A percentile compares a stretch with the other conserved stretches of the same genome.
phyloP scores from a whole-genome alignment of 495 filamentous ascomycete genomes.

The Neurospora sp. region DNA sequence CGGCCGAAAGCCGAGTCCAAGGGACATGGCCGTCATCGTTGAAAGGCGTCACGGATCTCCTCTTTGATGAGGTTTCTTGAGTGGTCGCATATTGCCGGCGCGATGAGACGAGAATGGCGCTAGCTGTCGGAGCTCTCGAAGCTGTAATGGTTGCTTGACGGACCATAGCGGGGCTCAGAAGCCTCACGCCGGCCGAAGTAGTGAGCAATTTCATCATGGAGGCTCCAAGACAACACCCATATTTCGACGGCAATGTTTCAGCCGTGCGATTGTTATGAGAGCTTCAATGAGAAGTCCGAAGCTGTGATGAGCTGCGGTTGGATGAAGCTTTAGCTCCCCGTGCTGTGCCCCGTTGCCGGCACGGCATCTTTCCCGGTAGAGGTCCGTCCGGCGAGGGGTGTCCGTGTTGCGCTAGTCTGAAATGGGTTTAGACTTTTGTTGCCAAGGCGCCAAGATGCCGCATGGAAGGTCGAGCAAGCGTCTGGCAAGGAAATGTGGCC shows the following conservation, averaged over 20 bases:
- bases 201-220: constrained; percentile 18
- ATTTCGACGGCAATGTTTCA: constrained; percentile 9
- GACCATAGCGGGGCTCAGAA: constrained; percentile 5
- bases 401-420: constrained; percentile 2
- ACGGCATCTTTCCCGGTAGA: constrained; percentile 18
- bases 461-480: constrained; percentile 11
- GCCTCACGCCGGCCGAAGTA: not conserved
- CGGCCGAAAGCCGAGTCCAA: constrained; percentile 63
- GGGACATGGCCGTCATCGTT: constrained; percentile 73
- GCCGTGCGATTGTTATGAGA: constrained; percentile 1
- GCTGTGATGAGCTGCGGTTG: not conserved
- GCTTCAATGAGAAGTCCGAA: not conserved
- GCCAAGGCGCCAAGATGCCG: constrained; percentile 17
- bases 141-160: constrained; percentile 1
- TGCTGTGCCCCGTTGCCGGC: constrained; percentile 8
- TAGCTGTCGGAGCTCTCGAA: not conserved
- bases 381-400: not conserved
- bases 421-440: constrained; percentile 6
- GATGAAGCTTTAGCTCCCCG: constrained; percentile 3
- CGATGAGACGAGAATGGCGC: constrained; percentile 7
- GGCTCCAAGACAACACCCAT: constrained; percentile 16
- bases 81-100: constrained; percentile 23
- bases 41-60: constrained; percentile 64
- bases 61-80: constrained; percentile 16
- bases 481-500: constrained; percentile 15